Base-by-base conservation (phyloP, 805 yeast genomes). In the Wickerhamiella nectarea region DNA sequence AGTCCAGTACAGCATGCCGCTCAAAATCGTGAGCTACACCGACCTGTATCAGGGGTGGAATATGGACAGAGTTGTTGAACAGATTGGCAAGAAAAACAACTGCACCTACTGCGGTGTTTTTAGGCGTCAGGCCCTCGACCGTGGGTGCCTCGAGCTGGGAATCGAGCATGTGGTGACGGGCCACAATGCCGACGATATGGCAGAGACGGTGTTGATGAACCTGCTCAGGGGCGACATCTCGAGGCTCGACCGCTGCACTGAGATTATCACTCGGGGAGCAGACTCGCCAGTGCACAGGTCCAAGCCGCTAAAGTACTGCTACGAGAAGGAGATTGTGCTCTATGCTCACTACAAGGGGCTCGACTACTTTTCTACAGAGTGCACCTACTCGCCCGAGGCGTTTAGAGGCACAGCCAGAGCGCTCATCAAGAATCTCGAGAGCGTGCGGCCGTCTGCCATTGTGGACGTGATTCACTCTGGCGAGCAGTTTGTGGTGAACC, bases 151-250 rank as follows among this genome's bases (percentile, higher is more conserved):
- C 9, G 80, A 78, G 56, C 63, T 89, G 19, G 85, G 79, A 0
- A 86, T 91, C 41, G 69, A 71, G 43, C 99, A 91, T 62, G 91
- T 91, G 25, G 93, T 91, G 1, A 91, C 99, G 0, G 99, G 99
- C 2, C 99, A 91, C 62, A 91, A 91, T 60, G 99, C 99, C 0
- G 99, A 91, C 61, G 99, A 91, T 63, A 82, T 91, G 84, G 99
- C 99, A 1, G 99, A 91, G 56, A 91, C 99, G 0, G 94, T 91
- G 4, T 63, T 91, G 44, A 89, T 91, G 97, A 91, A 91, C 61
- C 63, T 91, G 36, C 64, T 91, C 22, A 70, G 99, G 53, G 99
- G 99, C n/a, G 99, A 91, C 58, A 80, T 86, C 6, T 94, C 94
- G 19, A 70, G 99, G 50, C 66, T 91, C 44, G 97, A 84, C 56